These are phyloP conservation scores for Teratosphaeria pseudoeucalypti DNA, from an alignment of 2,329 filamentous ascomycete species.

Conservation along the genomic window DNA sequence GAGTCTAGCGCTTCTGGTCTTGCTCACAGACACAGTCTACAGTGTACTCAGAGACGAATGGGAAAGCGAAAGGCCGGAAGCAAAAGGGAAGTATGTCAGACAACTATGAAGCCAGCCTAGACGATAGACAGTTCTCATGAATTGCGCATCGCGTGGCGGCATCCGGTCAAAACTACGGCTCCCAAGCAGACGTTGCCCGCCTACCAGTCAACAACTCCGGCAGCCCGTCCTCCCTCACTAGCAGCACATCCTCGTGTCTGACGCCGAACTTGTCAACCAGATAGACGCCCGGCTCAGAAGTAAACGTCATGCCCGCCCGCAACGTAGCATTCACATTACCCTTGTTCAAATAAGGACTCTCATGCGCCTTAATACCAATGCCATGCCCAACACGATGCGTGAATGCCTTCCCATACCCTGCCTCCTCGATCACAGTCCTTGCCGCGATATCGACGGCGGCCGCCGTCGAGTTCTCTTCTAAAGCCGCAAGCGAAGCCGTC, in stretches of 20 bases:
- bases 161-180: slow-evolving; percentile 28
- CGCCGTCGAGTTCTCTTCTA: slow-evolving; percentile 44
- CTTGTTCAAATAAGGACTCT: slow-evolving; percentile 55
- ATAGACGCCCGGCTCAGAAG: slow-evolving; percentile 54
- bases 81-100: slow-evolving; percentile 76
- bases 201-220: slow-evolving; percentile 47
- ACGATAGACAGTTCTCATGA: background rate
- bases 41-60: slow-evolving; percentile 85
- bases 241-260: slow-evolving; percentile 51
- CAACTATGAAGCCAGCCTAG: slow-evolving; percentile 51
- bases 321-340: slow-evolving; percentile 43
- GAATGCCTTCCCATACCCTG: slow-evolving; percentile 49
- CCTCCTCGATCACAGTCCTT: slow-evolving; percentile 45
- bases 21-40: slow-evolving; percentile 81
- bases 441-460: slow-evolving; percentile 53
- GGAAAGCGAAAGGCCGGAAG: slow-evolving; percentile 83
- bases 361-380: slow-evolving; percentile 57
- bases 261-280: slow-evolving; percentile 50
- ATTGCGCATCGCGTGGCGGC: background rate
- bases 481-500: slow-evolving; percentile 41
- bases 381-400: slow-evolving; percentile 55
- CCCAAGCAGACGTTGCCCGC: slow-evolving; percentile 43
- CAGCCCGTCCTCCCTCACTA: slow-evolving; percentile 41
- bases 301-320: slow-evolving; percentile 51
- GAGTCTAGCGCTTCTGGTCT: slow-evolving; percentile 78